Evolutionary conservation across 2,329 filamentous ascomycete species (phyloP).

Genomic region (Pestalotiopsis sp.): DNA sequence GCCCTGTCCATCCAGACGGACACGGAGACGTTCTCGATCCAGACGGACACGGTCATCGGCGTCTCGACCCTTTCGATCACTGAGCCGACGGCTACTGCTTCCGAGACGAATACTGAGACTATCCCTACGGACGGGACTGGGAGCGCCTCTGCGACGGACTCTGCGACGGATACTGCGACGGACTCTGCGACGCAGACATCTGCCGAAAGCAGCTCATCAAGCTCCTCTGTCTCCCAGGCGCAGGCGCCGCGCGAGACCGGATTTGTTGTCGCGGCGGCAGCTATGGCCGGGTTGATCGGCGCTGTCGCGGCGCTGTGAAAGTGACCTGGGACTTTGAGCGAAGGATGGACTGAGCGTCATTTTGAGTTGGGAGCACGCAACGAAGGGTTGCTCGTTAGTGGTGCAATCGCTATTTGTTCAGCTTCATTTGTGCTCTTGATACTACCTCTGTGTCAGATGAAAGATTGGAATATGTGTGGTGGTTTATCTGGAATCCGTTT

Average conservation of each 20-base stretch:
- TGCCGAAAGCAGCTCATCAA: not conserved
- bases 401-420: too few species aligned
- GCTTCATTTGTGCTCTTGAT: too few species aligned
- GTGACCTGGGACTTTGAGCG: not conserved
- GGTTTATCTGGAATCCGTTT: too few species aligned
- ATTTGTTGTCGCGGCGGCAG: not conserved
- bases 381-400: too few species aligned
- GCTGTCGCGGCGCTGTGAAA: slow-evolving; percentile 4
- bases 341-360: too few species aligned
- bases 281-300: slow-evolving; percentile 1
- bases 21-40: slow-evolving; percentile 2
- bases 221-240: not conserved
- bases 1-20: not conserved
- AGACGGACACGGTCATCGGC: slow-evolving; percentile 2
- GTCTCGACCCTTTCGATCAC: not conserved
- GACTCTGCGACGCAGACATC: not conserved
- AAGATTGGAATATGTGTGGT: too few species aligned
- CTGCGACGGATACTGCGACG: not conserved
- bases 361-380: too few species aligned
- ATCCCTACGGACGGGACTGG: not conserved
- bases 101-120: not conserved
- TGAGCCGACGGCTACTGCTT: not conserved
- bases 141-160: not conserved
- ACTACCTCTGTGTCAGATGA: too few species aligned
- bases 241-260: slow-evolving; percentile 9